A percentile compares a stretch with the other conserved stretches of the same genome.
Conservation (phyloP, 1,284 basidiomycete genomes). For the Agroathelia rolfsii region DNA sequence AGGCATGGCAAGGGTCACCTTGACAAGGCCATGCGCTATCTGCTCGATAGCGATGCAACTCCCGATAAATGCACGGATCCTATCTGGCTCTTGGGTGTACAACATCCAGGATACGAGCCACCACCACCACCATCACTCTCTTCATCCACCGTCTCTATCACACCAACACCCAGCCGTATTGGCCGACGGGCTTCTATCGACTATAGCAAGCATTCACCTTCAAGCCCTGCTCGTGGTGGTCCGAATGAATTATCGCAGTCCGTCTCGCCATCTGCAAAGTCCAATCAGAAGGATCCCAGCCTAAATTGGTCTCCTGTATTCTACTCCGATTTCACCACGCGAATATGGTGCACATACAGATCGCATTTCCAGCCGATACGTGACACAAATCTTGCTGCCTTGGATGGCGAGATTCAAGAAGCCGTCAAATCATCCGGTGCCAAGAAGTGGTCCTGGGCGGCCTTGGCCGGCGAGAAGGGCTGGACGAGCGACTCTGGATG, state of each 20-base stretch:
- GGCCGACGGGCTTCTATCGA: conserved; percentile 22
- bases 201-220: too few species aligned
- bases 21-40: conserved; percentile 72
- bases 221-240: too few species aligned
- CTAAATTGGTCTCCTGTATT: conserved; percentile 72
- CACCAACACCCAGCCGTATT: conserved; percentile 11
- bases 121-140: conserved; percentile 27
- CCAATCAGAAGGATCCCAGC: conserved; percentile 31
- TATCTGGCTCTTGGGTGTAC: conserved; percentile 79
- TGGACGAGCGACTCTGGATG: conserved; percentile 93
- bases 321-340: conserved; percentile 82
- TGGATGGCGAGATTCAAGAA: too few species aligned
- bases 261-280: conserved; percentile 21
- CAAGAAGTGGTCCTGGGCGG: too few species aligned
- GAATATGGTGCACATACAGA: conserved; percentile 91
- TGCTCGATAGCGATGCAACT: conserved; percentile 74
- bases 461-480: conserved; percentile 57
- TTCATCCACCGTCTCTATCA: conserved; percentile 13
- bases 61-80: conserved; percentile 73
- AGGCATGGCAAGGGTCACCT: conserved; percentile 66
- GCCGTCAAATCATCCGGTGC: conserved; percentile 40
- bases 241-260: conserved; percentile 26
- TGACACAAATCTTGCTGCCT: conserved; percentile 50
- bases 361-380: conserved; percentile 79
- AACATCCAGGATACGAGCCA: conserved; percentile 66